Evolutionary conservation across 2,329 filamentous ascomycete genomes (phyloP), one percentile per base, ranked within the genome.

Genomic region (Fusarium scirpi): DNA sequence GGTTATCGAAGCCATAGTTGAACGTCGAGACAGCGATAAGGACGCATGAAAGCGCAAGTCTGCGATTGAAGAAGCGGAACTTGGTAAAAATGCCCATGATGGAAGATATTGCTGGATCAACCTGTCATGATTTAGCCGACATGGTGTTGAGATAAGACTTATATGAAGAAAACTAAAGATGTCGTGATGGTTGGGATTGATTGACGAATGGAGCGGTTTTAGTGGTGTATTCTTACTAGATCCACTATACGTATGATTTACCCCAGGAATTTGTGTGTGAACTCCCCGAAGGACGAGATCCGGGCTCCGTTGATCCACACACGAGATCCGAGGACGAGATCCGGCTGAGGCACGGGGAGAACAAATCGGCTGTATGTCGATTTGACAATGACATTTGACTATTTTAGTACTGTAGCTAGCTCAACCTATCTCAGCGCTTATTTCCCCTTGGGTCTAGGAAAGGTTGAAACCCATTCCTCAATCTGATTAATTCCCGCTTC

Each of bases 1-100:
- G 77, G 52, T 81, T 80, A 54, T 82, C 80, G 16, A 82, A 80
- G 52, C 80, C 80, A 76, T 81, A 82, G 64, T 81, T 82, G 61
- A 82, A 78, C 1, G 74, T 76, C 0, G 78, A 80, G 2, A 82
- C 64, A 8, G 79, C 79, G 25, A 82, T 79, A 29, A 81, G 59
- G 0, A 65, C 43, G 16, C 67, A 67, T 0, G 74, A 68, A 1
- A 72, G 48, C 0, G 65, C 52, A 4, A 77, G 44, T 3, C 58
- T 57, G 6, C 40, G 46, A 29, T 77, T 78, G 52, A 78, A 77
- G 60, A 62, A 69, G 4, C 69, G 70, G 20, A 73, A 71, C 30
- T 73, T 73, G 6, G 65, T 51, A 38, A 73, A 71, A n/a, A 60
- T 57, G 3, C 54, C 67, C 70, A 73, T 73, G 38, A n/a, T 56